Conservation (phyloP, 164 flowering plant species). For the Chimonanthus praecox region DNA sequence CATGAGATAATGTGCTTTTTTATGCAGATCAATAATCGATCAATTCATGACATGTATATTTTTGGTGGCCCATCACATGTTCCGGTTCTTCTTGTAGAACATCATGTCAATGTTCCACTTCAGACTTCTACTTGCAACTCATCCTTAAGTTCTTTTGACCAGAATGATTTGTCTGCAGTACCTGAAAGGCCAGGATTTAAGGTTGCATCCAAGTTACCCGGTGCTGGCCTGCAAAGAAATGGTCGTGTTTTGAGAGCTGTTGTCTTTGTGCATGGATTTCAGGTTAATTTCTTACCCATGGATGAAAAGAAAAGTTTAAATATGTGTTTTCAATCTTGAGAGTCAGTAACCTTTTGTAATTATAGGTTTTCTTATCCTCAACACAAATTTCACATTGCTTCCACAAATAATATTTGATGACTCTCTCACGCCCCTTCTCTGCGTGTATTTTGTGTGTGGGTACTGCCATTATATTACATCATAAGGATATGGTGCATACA, state of each 20-base stretch:
- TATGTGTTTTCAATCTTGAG: not conserved
- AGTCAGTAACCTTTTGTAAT: not conserved
- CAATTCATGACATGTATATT: conserved; percentile 90
- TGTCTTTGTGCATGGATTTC: conserved; percentile 97
- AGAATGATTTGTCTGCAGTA: conserved; percentile 30
- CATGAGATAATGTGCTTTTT: not conserved
- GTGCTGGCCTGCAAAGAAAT: conserved; percentile 25
- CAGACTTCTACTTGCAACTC: conserved; percentile 58
- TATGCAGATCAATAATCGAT: conserved; percentile 78
- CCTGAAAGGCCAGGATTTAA: conserved; percentile 23
- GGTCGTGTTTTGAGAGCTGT: conserved; percentile 69
- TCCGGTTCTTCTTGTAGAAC: conserved; percentile 77
- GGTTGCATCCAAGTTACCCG: conserved; percentile 27
- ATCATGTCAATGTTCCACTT: conserved; percentile 65
- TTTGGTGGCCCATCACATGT: conserved; percentile 75
- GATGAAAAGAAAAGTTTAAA: not conserved
- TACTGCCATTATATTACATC: too few relatives aligned
- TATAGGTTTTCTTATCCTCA: not conserved
- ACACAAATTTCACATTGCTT: not conserved
- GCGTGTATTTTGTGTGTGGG: too few relatives aligned
- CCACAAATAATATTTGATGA: too few relatives aligned
- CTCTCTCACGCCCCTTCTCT: too few relatives aligned
- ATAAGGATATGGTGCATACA: too few relatives aligned
- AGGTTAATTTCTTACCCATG: conserved; percentile 45
- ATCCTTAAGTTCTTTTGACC: conserved; percentile 38